Evolutionary conservation across 768 basidiomycete genomes (phyloP).

Genomic region (Mycena galericulata): DNA sequence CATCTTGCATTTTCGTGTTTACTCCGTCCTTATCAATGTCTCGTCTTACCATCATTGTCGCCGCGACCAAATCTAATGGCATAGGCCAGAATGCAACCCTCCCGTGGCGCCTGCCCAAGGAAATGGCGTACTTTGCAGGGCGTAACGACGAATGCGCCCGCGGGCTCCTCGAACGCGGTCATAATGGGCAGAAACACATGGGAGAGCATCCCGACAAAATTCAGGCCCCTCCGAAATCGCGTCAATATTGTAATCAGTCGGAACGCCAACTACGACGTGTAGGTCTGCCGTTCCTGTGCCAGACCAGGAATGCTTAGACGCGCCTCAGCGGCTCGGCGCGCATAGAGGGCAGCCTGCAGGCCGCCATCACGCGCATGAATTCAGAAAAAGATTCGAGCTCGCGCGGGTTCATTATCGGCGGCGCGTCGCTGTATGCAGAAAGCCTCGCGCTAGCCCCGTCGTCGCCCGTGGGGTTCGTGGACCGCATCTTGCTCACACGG

Average conservation of each 20-base stretch:
- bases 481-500: conserved; percentile 91
- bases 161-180: conserved; percentile 74
- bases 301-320: conserved; percentile 7
- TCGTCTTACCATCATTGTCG: conserved; percentile 91
- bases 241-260: conserved; percentile 84
- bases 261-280: conserved; percentile 72
- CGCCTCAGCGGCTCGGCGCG: conserved; percentile 17
- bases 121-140: conserved; percentile 93
- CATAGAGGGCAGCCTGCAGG: conserved; percentile 48
- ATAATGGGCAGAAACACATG: conserved; percentile 98
- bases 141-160: conserved; percentile 74
- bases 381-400: conserved; percentile 48
- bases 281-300: conserved; percentile 41
- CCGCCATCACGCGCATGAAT: conserved; percentile 50
- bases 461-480: conserved; percentile 59
- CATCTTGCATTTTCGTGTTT: conserved; percentile 27
- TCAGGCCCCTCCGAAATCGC: conserved; percentile 82
- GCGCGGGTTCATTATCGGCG: conserved; percentile 90
- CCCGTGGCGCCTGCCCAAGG: conserved; percentile 90
- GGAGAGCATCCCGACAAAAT: conserved; percentile 93
- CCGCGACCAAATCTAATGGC: conserved; percentile 87
- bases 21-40: conserved; percentile 57
- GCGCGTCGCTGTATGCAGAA: conserved; percentile 85
- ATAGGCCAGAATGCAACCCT: conserved; percentile 84
- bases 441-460: conserved; percentile 60